A percentile compares a stretch with the other conserved stretches of the same genome.
These are phyloP conservation scores for Pseudodiploospora longispora DNA, from an alignment of 2,329 filamentous ascomycete genomes.

Conservation along the genomic window DNA sequence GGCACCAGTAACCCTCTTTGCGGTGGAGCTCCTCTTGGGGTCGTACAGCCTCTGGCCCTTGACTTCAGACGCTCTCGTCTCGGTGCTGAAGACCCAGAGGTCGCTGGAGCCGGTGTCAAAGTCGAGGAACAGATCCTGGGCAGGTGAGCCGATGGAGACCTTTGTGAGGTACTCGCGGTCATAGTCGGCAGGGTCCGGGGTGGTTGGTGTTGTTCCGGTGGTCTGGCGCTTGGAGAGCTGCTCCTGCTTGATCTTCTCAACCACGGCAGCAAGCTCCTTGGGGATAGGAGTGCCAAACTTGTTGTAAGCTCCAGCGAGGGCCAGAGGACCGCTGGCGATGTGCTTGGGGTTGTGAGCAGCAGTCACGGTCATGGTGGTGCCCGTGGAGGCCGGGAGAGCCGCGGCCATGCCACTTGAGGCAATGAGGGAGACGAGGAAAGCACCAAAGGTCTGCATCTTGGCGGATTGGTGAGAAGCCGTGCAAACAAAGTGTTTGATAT, in stretches of 20 bases:
- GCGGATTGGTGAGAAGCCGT: not conserved
- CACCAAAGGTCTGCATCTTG: slow-evolving; percentile 14
- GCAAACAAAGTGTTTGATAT: slow-evolving; percentile 16
- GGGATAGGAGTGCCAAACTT: slow-evolving; percentile 11
- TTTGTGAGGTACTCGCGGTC: slow-evolving; percentile 11
- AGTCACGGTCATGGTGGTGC: slow-evolving; percentile 6
- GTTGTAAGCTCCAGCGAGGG: slow-evolving; percentile 11
- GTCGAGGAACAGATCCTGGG: slow-evolving; percentile 12
- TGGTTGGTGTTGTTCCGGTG: slow-evolving; percentile 8
- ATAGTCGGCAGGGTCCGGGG: slow-evolving; percentile 6
- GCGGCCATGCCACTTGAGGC: slow-evolving; percentile 10
- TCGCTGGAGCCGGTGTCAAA: slow-evolving; percentile 20
- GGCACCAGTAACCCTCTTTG: slow-evolving; percentile 27
- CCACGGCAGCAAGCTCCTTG: slow-evolving; percentile 3
- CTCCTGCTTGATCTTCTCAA: not conserved
- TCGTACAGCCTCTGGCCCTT: slow-evolving; percentile 33
- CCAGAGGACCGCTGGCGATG: slow-evolving; percentile 8
- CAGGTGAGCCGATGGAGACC: slow-evolving; percentile 13
- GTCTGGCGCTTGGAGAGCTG: slow-evolving; percentile 8
- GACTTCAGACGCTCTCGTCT: slow-evolving; percentile 27
- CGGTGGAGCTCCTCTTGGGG: slow-evolving; percentile 28
- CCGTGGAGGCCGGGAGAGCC: slow-evolving; percentile 7
- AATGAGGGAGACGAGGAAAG: slow-evolving; percentile 13
- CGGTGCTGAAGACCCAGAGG: slow-evolving; percentile 32
- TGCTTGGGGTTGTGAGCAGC: slow-evolving; percentile 8